A percentile compares a stretch with the other conserved stretches of the same genome.
Evolutionary conservation across 2,329 filamentous ascomycete genomes (phyloP).

Genomic region (Monilinia vaccinii-corymbosi): DNA sequence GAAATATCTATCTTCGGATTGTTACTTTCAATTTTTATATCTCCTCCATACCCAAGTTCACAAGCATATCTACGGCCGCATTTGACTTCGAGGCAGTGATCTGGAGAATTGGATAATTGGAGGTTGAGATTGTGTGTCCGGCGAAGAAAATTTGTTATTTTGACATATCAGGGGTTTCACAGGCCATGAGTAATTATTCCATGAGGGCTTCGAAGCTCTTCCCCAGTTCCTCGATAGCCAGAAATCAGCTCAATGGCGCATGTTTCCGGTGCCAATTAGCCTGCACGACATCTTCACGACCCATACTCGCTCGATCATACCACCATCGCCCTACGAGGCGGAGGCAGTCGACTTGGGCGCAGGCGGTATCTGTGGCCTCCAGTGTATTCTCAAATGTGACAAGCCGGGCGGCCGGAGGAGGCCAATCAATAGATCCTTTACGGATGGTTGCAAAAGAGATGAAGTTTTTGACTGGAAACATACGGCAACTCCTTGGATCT

Average conservation of each 20-base stretch:
- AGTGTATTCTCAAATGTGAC: slow-evolving; percentile 63
- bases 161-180: slow-evolving; percentile 1
- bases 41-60: slow-evolving; percentile 5
- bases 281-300: slow-evolving; percentile 9
- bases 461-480: slow-evolving; percentile 90
- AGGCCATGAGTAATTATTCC: slow-evolving; percentile 45
- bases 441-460: slow-evolving; percentile 91
- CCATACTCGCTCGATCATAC: slow-evolving; percentile 17
- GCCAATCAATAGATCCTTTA: slow-evolving; percentile 76
- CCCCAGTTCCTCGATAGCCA: slow-evolving; percentile 30
- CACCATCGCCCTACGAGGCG: slow-evolving; percentile 34
- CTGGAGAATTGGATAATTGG: neutral
- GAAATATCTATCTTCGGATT: slow-evolving; percentile 17
- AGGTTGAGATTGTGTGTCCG: neutral
- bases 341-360: slow-evolving; percentile 61
- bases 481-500: slow-evolving; percentile 83
- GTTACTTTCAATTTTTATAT: slow-evolving; percentile 12
- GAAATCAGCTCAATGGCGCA: slow-evolving; percentile 31
- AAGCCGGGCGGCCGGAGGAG: slow-evolving; percentile 47
- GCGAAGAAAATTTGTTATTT: neutral
- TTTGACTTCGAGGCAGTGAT: neutral
- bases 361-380: slow-evolving; percentile 61
- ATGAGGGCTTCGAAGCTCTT: slow-evolving; percentile 41
- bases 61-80: neutral
- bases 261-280: slow-evolving; percentile 34